Conservation (phyloP, 1,139 yeast genomes). For the Pichia terricola region DNA sequence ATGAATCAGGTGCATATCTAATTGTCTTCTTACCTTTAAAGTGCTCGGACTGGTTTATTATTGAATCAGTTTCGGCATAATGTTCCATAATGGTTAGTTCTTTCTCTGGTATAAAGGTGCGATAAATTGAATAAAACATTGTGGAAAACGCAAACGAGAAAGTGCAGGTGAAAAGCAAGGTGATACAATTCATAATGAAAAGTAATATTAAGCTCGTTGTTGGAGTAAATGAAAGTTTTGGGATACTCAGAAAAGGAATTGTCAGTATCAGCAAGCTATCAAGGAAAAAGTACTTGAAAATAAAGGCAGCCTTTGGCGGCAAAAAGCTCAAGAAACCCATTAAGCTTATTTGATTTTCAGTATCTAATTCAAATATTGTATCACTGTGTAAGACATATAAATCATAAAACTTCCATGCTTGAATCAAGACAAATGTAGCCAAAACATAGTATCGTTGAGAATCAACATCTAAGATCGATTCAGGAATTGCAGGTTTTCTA, state of each 20-base stretch:
- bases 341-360: conserved; percentile 15
- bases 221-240: conserved; percentile 33
- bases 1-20: conserved; percentile 84
- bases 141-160: conserved; percentile 31
- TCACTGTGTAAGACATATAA: conserved; percentile 28
- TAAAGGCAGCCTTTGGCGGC: conserved; percentile 46
- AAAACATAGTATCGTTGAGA: conserved; percentile 63
- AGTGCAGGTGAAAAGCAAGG: conserved; percentile 36
- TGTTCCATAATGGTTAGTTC: conserved; percentile 68
- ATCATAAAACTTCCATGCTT: conserved; percentile 76
- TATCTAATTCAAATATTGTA: conserved; percentile 4
- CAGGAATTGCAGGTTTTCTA: conserved; percentile 38
- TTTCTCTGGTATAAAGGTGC: conserved; percentile 33
- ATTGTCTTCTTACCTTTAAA: conserved; percentile 81
- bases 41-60: conserved; percentile 58
- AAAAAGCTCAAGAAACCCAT: conserved; percentile 24
- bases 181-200: conserved; percentile 28
- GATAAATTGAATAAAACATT: conserved; percentile 37
- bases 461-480: conserved; percentile 60
- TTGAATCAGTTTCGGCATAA: conserved; percentile 31
- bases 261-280: conserved; percentile 65
- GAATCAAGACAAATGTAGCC: conserved; percentile 62
- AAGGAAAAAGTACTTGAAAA: conserved; percentile 59
- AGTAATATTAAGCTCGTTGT: conserved; percentile 40
- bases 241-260: conserved; percentile 67